phyloP scores from a whole-genome alignment of 2,329 filamentous ascomycete genomes.

The Fusarium pseudocircinatum region DNA sequence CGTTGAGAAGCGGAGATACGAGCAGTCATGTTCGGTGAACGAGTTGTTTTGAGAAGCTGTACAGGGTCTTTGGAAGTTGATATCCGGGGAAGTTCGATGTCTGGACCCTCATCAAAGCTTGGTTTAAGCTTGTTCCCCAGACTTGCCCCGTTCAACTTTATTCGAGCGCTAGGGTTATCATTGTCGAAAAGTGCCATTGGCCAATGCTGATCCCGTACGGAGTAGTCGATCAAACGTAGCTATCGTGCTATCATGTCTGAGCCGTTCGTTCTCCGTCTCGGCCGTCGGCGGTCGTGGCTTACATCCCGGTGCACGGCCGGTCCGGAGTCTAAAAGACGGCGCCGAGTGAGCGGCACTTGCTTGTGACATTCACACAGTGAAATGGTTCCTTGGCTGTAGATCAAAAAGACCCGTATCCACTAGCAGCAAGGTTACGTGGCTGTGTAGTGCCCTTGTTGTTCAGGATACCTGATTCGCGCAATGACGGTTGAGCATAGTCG shows the following conservation, averaged over 20 bases:
- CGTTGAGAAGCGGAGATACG: constrained; percentile 23
- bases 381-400: constrained; percentile 19
- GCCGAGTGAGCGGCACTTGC: constrained; percentile 23
- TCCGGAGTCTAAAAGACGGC: constrained; percentile 33
- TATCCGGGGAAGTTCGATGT: not conserved
- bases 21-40: constrained; percentile 20
- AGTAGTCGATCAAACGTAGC: not conserved
- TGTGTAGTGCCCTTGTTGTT: constrained; percentile 11
- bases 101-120: constrained; percentile 9
- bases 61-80: not conserved
- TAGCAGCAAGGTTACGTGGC: constrained; percentile 23
- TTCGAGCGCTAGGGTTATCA: not conserved
- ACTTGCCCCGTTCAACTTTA: constrained; percentile 10
- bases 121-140: not conserved
- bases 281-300: constrained; percentile 17
- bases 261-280: constrained; percentile 17
- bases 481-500: not conserved
- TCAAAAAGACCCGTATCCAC: constrained; percentile 13
- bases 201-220: not conserved
- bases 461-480: constrained; percentile 1
- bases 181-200: not conserved
- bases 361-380: constrained; percentile 25
- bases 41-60: constrained; percentile 2
- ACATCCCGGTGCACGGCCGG: constrained; percentile 17
- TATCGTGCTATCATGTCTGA: not conserved